Base-by-base conservation (phyloP, 2,329 filamentous ascomycete species). In the Diaporthe sp. region DNA sequence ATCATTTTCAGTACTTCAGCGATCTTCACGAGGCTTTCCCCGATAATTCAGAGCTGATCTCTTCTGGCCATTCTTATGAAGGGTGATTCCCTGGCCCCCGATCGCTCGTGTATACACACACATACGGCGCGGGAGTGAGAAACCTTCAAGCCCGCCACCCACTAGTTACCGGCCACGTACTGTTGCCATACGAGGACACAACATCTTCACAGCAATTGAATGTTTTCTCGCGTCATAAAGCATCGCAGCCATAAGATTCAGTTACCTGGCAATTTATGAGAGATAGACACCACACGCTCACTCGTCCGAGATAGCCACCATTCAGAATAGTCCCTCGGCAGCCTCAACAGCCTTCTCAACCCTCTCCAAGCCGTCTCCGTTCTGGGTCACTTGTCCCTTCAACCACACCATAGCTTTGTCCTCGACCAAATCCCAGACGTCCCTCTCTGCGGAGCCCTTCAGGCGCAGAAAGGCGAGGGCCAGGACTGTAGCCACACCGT, bases 1-100 rank as follows among this genome's bases (percentile, higher is more conserved):
- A 67, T 46, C 61, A 67, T 19, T n/a, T 46, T 12, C 61, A 67
- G 39, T 67, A 28, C 61, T 67, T 46, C 17, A 67, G 25, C 39
- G 39, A 44, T 17, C 57, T 60, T n/a, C 57, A 60, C 31, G 57
- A 60, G 5, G 31, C 57, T 39, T 60, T 39, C 19, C 57, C 22
- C 19, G 34, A 25, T 34, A 61, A 61, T 25, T 61, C 57, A 3
- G 34, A 39, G 4, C 10, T 61, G 22, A 42, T 39, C 17, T 61
- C 34, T n/a, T 42, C 57, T 61, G 57, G 57, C 13, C 34, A 15
- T 42, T 61, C 57, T 10, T 25, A 61, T 25, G 34, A 61, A 10
- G 25, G 22, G 6, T 25, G 49, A 8, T 25, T 25, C 10, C 22
- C 49, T 53, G 22, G 9, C 4, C 9, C 49, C 10, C 22, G n/a